These are phyloP conservation scores for Fusarium nematophilum DNA, from an alignment of 2,329 filamentous ascomycete genomes.

Conservation along the genomic window DNA sequence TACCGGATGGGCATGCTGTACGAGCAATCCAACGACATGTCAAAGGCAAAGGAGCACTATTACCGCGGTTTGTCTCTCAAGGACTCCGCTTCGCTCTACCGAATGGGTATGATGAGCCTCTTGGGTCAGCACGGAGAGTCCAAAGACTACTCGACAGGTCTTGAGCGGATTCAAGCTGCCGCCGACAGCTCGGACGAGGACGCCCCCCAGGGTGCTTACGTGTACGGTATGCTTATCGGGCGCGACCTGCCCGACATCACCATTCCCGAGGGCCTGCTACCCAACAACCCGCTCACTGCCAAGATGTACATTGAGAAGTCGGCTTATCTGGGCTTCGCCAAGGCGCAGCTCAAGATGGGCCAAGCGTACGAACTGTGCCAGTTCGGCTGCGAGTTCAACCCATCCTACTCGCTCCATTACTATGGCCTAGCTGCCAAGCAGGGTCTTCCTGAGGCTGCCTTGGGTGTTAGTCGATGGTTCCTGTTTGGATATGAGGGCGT, in stretches of 20 bases:
- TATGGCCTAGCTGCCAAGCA: constrained; percentile 93
- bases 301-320: constrained; percentile 95
- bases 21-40: constrained; percentile 91
- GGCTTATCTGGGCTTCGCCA: constrained; percentile 93
- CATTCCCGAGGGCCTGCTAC: constrained; percentile 77
- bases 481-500: constrained; percentile 92
- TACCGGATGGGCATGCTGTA: constrained; percentile 99
- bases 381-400: constrained; percentile 93
- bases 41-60: constrained; percentile 93
- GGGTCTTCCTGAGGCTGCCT: constrained; percentile 91
- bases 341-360: constrained; percentile 97
- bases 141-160: constrained; percentile 81
- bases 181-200: constrained; percentile 94
- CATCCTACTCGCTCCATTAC: constrained; percentile 92
- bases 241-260: constrained; percentile 91
- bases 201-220: constrained; percentile 93
- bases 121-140: constrained; percentile 91
- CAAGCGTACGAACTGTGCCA: constrained; percentile 95
- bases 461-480: constrained; percentile 99
- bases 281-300: constrained; percentile 77
- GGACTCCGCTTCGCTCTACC: constrained; percentile 88
- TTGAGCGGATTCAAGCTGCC: constrained; percentile 85
- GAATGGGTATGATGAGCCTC: constrained; percentile 97
- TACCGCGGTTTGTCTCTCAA: constrained; percentile 80
- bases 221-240: constrained; percentile 93